phyloP scores from a whole-genome alignment of 139 green algal genomes.

The Coccomyxa sp. region DNA sequence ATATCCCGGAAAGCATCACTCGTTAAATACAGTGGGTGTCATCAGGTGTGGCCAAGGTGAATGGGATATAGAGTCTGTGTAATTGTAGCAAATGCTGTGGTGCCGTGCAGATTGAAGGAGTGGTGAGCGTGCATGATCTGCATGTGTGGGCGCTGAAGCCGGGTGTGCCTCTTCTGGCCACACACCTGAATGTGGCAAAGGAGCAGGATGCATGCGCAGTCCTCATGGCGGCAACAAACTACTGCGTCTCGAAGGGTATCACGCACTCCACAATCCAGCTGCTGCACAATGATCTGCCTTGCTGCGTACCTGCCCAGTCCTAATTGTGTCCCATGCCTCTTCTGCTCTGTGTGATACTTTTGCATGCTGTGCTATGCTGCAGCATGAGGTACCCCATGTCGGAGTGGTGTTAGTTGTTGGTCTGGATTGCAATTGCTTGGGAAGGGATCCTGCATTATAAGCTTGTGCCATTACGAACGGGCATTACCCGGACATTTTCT shows the following conservation, averaged over 20 bases:
- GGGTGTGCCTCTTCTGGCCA: constrained; percentile 65
- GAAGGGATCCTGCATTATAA: no score
- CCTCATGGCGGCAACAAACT: constrained; percentile 10
- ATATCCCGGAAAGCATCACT: no score
- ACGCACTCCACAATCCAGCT: constrained; percentile 77
- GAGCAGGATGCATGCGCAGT: constrained; percentile 20
- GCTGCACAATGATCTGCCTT: background rate
- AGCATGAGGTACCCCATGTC: background rate
- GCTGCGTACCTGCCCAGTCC: constrained; percentile 4
- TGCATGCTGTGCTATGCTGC: background rate
- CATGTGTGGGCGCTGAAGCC: constrained; percentile 87
- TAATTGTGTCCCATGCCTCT: background rate
- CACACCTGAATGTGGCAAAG: constrained; percentile 53
- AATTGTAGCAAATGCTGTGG: no score
- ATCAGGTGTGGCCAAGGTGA: no score
- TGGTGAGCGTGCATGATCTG: constrained; percentile 83
- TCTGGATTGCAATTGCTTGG: no score
- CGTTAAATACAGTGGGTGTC: no score
- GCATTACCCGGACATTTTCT: no score
- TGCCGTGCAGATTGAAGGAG: constrained; percentile 52
- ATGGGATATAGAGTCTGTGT: no score
- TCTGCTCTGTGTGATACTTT: no score
- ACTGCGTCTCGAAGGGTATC: constrained; percentile 46
- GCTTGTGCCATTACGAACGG: no score
- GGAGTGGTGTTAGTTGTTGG: no score